Base-by-base conservation (phyloP, 495 filamentous ascomycete species). In the Hypoxylon rickii region DNA sequence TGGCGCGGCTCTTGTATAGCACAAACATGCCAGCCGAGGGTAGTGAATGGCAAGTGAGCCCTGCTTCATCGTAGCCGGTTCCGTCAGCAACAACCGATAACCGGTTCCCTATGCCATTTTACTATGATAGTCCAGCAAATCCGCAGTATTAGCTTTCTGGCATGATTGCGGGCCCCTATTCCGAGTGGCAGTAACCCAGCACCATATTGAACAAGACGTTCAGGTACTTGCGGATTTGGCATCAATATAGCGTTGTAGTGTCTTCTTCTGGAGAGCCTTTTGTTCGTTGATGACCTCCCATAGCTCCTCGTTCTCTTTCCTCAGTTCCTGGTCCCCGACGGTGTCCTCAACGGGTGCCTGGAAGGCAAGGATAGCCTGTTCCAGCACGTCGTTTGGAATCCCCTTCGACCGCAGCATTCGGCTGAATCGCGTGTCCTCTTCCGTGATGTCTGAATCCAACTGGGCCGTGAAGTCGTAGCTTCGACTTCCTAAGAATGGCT, bases 381-480 rank as follows among this genome's bases (percentile, higher is more conserved):
- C 68, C 6, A 76, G 44, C 43, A 69, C 20, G 21, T 70, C 63
- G 7, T 55, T 44, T 2, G 73, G 61, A 18, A 79, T 66, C 1
- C 76, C 76, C 3, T 67, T 57, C 6, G 69, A 65, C 15, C 67
- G 68, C 5, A 78, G 50, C 40, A 76, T 70, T 40, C 58, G 63
- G 44, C 71, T 68, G 19, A 77, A 74, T 31, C 69, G 65, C 3
- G 69, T 73, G 10, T 71, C 65, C 7, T 61, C 46, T n/a, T 32
- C 49, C n/a, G 68, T 48, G 26, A 68, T 55, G 2, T n/a, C n/a
- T n/a, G 73, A 58, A 18, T 72, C 73, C 16, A 95, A 69, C 64
- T 91, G 89, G 0, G 84, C 76, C 34, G 79, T 82, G 52, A 94
- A 81, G 11, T 76, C 79, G 56, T 95, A 95, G 16, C 83, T 82